Evolutionary conservation across 2,329 filamentous ascomycete genomes (phyloP).

Genomic region (Boeremia exigua): DNA sequence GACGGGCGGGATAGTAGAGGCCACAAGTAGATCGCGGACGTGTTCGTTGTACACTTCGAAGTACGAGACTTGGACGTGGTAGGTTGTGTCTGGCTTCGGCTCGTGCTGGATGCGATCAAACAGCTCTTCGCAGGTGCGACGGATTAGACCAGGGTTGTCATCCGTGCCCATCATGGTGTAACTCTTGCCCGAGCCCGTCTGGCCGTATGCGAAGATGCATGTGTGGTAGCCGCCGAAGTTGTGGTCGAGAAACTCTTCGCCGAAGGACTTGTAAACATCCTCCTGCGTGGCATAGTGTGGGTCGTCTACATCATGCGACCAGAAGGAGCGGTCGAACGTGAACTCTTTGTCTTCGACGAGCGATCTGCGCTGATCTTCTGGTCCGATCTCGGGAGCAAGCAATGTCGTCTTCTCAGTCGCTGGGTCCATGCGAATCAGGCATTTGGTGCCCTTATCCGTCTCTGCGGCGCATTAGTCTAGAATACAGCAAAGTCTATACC

Average conservation of each 20-base stretch:
- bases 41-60: conserved; percentile 99
- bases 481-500: background rate
- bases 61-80: conserved; percentile 96
- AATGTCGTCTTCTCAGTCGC: conserved; percentile 84
- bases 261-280: conserved; percentile 91
- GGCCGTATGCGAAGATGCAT: conserved; percentile 97
- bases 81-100: conserved; percentile 89
- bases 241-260: conserved; percentile 97
- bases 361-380: conserved; percentile 67
- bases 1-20: conserved; percentile 78
- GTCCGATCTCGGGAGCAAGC: conserved; percentile 64
- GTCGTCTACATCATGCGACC: conserved; percentile 84
- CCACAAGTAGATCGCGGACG: conserved; percentile 89
- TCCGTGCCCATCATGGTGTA: conserved; percentile 96
- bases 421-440: conserved; percentile 91
- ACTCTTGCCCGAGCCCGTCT: conserved; percentile 96
- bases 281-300: conserved; percentile 90
- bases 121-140: conserved; percentile 91
- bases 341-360: conserved; percentile 87
- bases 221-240: conserved; percentile 99
- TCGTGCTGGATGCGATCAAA: conserved; percentile 90
- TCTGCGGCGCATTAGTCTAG: conserved; percentile 62
- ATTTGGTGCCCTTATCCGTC: conserved; percentile 78
- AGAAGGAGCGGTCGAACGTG: conserved; percentile 97
- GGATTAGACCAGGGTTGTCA: conserved; percentile 88